Conservation (phyloP, 257 asterid species). For the Petunia secreta region DNA sequence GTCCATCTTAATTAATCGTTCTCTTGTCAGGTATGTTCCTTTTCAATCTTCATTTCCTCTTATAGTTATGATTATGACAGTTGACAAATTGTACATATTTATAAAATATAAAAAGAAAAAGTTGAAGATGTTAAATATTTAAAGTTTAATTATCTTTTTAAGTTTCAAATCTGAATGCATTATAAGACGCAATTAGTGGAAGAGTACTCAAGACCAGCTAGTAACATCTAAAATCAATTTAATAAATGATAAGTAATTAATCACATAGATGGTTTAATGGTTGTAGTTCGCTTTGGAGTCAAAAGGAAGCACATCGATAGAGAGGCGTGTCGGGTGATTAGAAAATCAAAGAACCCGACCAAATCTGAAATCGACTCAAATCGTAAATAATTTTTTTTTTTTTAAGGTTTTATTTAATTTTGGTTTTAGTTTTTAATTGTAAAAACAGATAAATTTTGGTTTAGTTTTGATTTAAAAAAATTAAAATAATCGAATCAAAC, state of each 20-base stretch:
- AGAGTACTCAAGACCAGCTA: background rate
- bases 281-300: background rate
- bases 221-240: background rate
- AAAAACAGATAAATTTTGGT: no score
- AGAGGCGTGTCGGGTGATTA: no score
- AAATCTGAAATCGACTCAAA: no score
- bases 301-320: background rate
- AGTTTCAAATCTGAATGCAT: background rate
- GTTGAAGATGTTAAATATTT: background rate
- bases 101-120: background rate
- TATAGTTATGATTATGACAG: background rate
- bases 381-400: no score
- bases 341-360: no score
- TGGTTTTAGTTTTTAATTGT: no score
- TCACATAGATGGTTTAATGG: background rate
- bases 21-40: background rate
- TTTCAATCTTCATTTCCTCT: constrained; percentile 4
- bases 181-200: constrained; percentile 10
- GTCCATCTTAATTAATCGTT: background rate
- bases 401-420: no score
- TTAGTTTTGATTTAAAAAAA: no score
- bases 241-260: background rate
- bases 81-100: background rate
- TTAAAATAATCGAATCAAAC: no score
- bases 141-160: background rate